Conservation (phyloP, 371 early-diverging fungal species). For the Rhizopus sp. region DNA sequence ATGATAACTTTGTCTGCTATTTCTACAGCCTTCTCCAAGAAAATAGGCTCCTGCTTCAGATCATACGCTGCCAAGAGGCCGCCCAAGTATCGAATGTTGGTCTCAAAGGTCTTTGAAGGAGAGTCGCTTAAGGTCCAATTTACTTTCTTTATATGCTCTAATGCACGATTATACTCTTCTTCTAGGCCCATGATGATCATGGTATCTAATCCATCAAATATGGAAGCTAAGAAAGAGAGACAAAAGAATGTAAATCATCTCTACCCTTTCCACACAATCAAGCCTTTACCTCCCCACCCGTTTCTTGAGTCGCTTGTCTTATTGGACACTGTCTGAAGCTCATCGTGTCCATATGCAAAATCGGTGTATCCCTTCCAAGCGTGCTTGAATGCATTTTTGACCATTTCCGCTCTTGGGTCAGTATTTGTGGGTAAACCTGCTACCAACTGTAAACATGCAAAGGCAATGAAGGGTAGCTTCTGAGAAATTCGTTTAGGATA, state of each 20-base stretch:
- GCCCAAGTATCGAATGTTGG: conserved; percentile 77
- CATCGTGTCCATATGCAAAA: conserved; percentile 65
- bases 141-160: conserved; percentile 58
- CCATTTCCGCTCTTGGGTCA: conserved; percentile 9
- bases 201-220: conserved; percentile 88
- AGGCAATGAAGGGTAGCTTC: not conserved
- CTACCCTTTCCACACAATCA: not conserved
- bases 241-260: conserved; percentile 36
- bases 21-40: conserved; percentile 50
- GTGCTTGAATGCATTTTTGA: conserved; percentile 61
- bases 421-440: not conserved
- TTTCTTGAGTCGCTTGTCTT: conserved; percentile 54
- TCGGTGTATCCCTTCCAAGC: conserved; percentile 80
- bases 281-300: conserved; percentile 49
- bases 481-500: conserved; percentile 9
- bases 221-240: conserved; percentile 48
- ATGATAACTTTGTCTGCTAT: conserved; percentile 42
- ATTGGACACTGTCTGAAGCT: conserved; percentile 51
- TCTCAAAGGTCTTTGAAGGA: conserved; percentile 67
- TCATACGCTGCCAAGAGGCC: conserved; percentile 69
- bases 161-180: conserved; percentile 71
- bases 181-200: conserved; percentile 77
- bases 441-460: conserved; percentile 1
- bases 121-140: conserved; percentile 26
- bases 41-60: conserved; percentile 54